Conservation (phyloP, 352 stramenopile genomes). For the Globisporangium mamillatum region DNA sequence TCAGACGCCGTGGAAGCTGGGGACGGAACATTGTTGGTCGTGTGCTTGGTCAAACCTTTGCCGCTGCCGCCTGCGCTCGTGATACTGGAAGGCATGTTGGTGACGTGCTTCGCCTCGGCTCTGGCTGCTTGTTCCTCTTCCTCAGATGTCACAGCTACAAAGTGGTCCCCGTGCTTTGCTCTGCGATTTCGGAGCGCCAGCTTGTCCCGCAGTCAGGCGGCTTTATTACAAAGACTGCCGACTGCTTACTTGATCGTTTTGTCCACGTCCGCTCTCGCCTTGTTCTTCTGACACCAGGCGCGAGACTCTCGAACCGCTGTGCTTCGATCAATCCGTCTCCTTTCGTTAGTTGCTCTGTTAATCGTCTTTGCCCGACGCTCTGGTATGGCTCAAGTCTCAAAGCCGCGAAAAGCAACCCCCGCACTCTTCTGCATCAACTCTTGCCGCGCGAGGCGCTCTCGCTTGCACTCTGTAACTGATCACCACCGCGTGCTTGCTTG, state of each 20-base stretch:
- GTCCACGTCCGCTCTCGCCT: not conserved
- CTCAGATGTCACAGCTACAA: conserved; percentile 29
- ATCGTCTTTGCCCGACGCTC: not conserved
- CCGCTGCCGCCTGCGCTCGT: conserved; percentile 16
- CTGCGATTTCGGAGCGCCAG: conserved; percentile 44
- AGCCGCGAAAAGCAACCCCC: conserved; percentile 8
- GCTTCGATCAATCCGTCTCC: not conserved
- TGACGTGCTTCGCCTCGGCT: conserved; percentile 14
- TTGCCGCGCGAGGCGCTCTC: not conserved
- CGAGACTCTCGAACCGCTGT: not conserved
- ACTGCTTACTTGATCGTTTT: conserved; percentile 5
- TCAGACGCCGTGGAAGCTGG: conserved; percentile 13
- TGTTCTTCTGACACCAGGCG: not conserved
- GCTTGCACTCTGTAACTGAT: conserved; percentile 16
- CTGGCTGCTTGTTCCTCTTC: conserved; percentile 22
- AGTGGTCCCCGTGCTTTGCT: conserved; percentile 36
- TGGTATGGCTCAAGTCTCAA: not conserved
- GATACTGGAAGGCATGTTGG: conserved; percentile 32
- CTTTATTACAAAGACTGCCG: conserved; percentile 10
- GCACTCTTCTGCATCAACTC: conserved; percentile 6
- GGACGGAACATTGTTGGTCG: conserved; percentile 1
- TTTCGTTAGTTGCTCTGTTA: not conserved
- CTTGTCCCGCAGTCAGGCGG: conserved; percentile 19
- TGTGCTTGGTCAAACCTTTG: conserved; percentile 15
- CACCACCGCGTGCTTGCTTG: not conserved